Conservation (phyloP, 306 rosid species). For the Adenanthera pavonina region DNA sequence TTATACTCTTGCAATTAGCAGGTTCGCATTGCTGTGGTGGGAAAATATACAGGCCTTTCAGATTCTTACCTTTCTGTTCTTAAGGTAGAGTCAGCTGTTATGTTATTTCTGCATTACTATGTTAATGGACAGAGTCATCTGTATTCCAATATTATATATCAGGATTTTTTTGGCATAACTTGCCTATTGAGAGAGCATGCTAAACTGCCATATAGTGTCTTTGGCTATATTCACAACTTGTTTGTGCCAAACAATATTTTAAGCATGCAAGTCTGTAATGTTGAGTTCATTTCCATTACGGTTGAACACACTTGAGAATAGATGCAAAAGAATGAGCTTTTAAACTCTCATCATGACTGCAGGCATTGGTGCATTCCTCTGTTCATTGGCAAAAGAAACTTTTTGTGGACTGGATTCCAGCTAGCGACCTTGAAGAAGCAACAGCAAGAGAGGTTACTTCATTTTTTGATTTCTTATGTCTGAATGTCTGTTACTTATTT, state of each 20-base stretch:
- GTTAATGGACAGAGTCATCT: background rate
- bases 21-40: conserved; percentile 93
- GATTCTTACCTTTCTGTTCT: conserved; percentile 92
- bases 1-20: conserved; percentile 38
- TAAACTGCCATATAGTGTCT: background rate
- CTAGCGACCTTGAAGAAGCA: conserved; percentile 69
- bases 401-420: conserved; percentile 80
- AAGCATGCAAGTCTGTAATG: background rate
- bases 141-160: background rate
- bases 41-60: conserved; percentile 88
- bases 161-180: background rate
- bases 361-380: conserved; percentile 89
- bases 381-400: conserved; percentile 70
- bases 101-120: conserved; percentile 1
- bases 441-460: conserved; percentile 63
- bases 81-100: conserved; percentile 58
- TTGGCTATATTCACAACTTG: background rate
- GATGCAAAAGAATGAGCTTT: conserved; percentile 8
- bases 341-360: conserved; percentile 31
- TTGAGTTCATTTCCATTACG: conserved; percentile 12
- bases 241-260: background rate
- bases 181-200: background rate
- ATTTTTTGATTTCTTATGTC: conserved; percentile 26
- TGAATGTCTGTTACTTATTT: conserved; percentile 9
- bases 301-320: conserved; percentile 12